A percentile compares a stretch with the other conserved stretches of the same genome.
These are phyloP conservation scores for Arxiozyma telluris DNA, from an alignment of 1,139 yeast species.

Conservation along the genomic window DNA sequence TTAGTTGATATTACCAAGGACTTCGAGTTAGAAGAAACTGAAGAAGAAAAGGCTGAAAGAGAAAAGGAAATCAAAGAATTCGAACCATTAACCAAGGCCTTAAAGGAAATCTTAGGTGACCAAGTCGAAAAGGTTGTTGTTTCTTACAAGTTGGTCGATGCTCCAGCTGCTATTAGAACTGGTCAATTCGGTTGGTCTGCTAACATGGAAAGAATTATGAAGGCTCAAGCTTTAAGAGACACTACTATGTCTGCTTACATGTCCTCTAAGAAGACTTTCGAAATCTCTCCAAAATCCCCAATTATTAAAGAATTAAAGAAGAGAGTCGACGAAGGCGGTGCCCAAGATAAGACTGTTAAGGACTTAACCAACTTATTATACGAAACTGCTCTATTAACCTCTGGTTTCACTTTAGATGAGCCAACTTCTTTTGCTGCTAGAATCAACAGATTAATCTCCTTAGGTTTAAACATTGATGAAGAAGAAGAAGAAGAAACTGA, in stretches of 20 bases:
- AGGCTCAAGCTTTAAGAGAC: slow-evolving; percentile 99
- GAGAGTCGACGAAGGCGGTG: slow-evolving; percentile 95
- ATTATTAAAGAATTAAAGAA: slow-evolving; percentile 91
- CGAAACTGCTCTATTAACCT: slow-evolving; percentile 96
- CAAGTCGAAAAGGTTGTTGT: slow-evolving; percentile 99
- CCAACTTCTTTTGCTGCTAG: slow-evolving; percentile 96
- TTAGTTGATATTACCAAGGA: slow-evolving; percentile 98
- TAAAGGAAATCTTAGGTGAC: slow-evolving; percentile 96
- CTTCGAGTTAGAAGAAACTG: slow-evolving; percentile 98
- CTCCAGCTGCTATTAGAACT: slow-evolving; percentile 99
- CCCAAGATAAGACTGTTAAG: slow-evolving; percentile 96
- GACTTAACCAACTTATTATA: slow-evolving; percentile 92
- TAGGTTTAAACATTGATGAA: slow-evolving; percentile 97
- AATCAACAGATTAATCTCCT: slow-evolving; percentile 95
- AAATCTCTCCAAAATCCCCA: slow-evolving; percentile 94
- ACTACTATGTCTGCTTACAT: slow-evolving; percentile 98
- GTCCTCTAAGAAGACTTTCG: slow-evolving; percentile 99
- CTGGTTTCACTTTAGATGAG: slow-evolving; percentile 98
- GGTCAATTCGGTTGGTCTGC: slow-evolving; percentile 99
- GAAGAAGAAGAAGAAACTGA: slow-evolving; percentile 51
- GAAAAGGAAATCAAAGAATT: slow-evolving; percentile 88
- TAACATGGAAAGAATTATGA: slow-evolving; percentile 99
- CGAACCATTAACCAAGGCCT: slow-evolving; percentile 89
- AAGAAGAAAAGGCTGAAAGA: slow-evolving; percentile 90
- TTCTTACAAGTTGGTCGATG: slow-evolving; percentile 93